Base-by-base conservation (phyloP, 2,329 filamentous ascomycete genomes). In the Fusarium sp. region DNA sequence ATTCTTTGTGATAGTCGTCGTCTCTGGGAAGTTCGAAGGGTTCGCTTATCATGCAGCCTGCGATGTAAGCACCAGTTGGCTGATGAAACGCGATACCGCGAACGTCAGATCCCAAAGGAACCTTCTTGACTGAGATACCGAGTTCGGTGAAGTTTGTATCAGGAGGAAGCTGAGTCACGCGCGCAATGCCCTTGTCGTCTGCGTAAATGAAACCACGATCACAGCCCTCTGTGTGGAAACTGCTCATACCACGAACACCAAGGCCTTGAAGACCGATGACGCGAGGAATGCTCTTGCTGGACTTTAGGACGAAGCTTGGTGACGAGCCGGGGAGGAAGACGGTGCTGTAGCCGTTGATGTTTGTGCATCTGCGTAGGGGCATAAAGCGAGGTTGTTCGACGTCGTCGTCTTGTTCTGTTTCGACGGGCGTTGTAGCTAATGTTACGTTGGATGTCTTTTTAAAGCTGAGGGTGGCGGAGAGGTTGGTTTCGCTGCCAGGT, bases 21-120 rank as follows among this genome's bases (percentile, higher is more conserved):
- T 97, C 94, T 56, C 92, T 92, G 3, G 94, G 93, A 24, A 98
- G 86, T 78, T 94, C 92, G 77, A 97, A 98, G 5, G 90, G 88
- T 51, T 91, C 89, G 27, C 80, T 77, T 10, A 84, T 83, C 67
- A 90, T 91, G 59, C 92, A 95, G 6, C 90, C 93, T 18, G 95
- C 83, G 3, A 94, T 89, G 76, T 97, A 98, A 1, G 91, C 89
- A 24, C 89, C 88, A 44, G 91, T 91, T 0, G 90, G 88, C 3
- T 90, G 84, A 76, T 97, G 95, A 76, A 95, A 97, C 2, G 92
- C 87, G 18, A 98, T 81, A 4, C 89, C 88, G 66, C 91, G 87
- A 14, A 95, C 85, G 63, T 97, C 92, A 56, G 91, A 84, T 18
- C 87, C 88, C 22, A 98, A 79, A 1, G 87, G 83, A 9, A 97